Base-by-base conservation (phyloP, 805 yeast species). In the Zygosaccharomyces siamensis region DNA sequence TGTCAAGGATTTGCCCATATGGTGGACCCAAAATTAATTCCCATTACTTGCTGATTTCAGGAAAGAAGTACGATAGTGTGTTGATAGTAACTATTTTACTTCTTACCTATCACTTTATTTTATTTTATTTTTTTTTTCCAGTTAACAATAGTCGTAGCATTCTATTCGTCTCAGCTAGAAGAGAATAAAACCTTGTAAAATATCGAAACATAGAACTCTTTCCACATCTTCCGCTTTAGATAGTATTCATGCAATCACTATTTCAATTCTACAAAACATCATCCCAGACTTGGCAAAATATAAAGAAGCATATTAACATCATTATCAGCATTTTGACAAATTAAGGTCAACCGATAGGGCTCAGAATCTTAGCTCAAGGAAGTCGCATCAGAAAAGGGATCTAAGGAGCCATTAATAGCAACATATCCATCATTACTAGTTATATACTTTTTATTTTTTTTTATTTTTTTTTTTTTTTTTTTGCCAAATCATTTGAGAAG, bases 221-320 rank as follows among this genome's bases (percentile, higher is more conserved):
- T 5, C 11, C 28, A 2, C 11, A 26, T 26, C 28, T 26, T 26
- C 28, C 11, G 12, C 28, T 26, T 26, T 7, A 26, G 28, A 26
- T 26, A 2, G 2, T 8, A 26, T 26, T 26, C 28, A 24, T n/a
- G 11, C 30, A 12, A 18, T 7, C 4, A 14, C 1, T 30, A 14
- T 26, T 28, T 11, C 11, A 12, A 30, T 28, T 23, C 27, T 30
- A 41, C 11, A 41, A 33, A 5, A 30, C 44, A 18, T 41, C 44
- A 33, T 41, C 44, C 44, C 44, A 41, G 12, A 41, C 44, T 24
- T 41, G 44, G 26, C 44, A 41, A 23, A 41, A 41, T 12, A 41
- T 24, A 24, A 41, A 41, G 26, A 41, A 41, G 28, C 44, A 41
- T 18, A 30, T 30, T 18, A 41, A 41, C 44, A 41, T 27, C 14